phyloP scores from a whole-genome alignment of 1,284 basidiomycete genomes.

The Tranzscheliella williamsii region DNA sequence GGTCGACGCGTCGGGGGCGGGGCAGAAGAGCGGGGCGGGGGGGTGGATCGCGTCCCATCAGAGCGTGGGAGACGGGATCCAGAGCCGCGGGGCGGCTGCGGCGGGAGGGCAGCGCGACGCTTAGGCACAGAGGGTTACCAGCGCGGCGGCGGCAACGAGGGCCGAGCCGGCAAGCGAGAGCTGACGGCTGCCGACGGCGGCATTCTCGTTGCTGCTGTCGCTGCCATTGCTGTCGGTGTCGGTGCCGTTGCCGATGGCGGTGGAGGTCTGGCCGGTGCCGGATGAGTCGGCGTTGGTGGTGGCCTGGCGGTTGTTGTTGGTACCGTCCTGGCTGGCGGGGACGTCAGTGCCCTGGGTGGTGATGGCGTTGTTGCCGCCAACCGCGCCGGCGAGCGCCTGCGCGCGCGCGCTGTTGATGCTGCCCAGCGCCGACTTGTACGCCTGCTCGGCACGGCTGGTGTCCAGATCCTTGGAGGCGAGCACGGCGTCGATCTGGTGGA shows the following conservation, averaged over 20 bases:
- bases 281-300: conserved; percentile 24
- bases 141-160: neutral
- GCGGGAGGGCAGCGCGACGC: neutral
- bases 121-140: neutral
- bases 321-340: conserved; percentile 25
- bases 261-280: conserved; percentile 14
- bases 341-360: conserved; percentile 37
- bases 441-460: conserved; percentile 34
- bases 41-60: neutral
- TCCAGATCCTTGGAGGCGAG: conserved; percentile 34
- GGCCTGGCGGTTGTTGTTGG: conserved; percentile 17
- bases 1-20: too few species aligned
- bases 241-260: conserved; percentile 22
- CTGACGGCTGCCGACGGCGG: neutral
- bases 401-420: conserved; percentile 11
- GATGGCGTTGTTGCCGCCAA: conserved; percentile 33
- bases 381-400: conserved; percentile 23
- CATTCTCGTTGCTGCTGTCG: conserved; percentile 18
- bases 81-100: neutral
- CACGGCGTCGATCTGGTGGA: conserved; percentile 45
- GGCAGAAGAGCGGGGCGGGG: too few species aligned
- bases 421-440: conserved; percentile 28
- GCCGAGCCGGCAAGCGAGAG: neutral
- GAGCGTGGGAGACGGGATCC: neutral
- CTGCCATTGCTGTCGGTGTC: conserved; percentile 19